Evolutionary conservation across 495 filamentous ascomycete genomes (phyloP).

Genomic region (Pseudoneurospora amorphoporcata): DNA sequence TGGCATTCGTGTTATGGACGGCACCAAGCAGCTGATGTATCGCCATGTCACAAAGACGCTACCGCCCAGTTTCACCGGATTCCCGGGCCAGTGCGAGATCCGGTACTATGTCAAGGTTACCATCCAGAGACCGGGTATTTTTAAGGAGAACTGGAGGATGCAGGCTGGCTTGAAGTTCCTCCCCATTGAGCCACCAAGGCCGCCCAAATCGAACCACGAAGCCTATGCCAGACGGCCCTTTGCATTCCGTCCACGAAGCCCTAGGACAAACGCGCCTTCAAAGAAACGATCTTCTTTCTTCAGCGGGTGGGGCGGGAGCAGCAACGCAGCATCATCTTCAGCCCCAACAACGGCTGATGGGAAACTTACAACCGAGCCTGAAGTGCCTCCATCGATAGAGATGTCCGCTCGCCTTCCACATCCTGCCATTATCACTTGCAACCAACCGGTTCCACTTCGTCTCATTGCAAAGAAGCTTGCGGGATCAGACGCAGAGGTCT

Average conservation of each 20-base stretch:
- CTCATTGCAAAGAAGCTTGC: constrained; percentile 65
- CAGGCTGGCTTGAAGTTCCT: constrained; percentile 64
- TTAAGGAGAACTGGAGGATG: constrained; percentile 72
- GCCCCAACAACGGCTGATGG: neutral
- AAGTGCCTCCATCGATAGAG: constrained; percentile 32
- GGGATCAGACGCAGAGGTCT: constrained; percentile 52
- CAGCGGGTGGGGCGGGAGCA: neutral
- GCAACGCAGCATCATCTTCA: neutral
- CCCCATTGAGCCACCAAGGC: constrained; percentile 81
- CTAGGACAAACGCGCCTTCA: neutral
- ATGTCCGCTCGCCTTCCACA: constrained; percentile 80
- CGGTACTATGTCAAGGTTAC: constrained; percentile 91
- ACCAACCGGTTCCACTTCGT: constrained; percentile 70
- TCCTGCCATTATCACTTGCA: constrained; percentile 82
- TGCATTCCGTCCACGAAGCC: constrained; percentile 47
- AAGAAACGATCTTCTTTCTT: neutral
- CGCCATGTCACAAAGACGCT: constrained; percentile 76
- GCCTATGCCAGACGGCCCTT: constrained; percentile 75
- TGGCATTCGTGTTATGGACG: constrained; percentile 42
- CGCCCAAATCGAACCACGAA: constrained; percentile 56
- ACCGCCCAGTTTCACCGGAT: constrained; percentile 75
- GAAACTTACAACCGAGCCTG: neutral
- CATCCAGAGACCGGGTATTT: constrained; percentile 68
- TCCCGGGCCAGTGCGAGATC: constrained; percentile 76
- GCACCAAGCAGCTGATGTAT: constrained; percentile 40